Percentiles rank a stretch among this genome's conserved stretches.
phyloP scores from a whole-genome alignment of 441 rosid species.

The Syzygium syzygioides region DNA sequence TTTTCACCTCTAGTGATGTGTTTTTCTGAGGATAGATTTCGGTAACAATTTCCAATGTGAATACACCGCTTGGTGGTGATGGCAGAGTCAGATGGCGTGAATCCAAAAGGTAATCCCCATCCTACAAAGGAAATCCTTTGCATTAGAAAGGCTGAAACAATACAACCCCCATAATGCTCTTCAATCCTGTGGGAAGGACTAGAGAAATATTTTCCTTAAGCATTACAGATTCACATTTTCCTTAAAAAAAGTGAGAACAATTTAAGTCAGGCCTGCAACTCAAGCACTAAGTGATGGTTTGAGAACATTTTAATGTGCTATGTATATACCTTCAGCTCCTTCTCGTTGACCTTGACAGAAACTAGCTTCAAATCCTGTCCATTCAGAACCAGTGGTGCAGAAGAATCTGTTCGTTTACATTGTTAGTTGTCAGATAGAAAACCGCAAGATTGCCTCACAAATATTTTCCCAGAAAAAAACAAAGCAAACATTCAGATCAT shows the following conservation, averaged over 20 bases:
- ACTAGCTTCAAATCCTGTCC: constrained; percentile 74
- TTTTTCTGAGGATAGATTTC: constrained; percentile 90
- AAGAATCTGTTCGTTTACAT: constrained; percentile 43
- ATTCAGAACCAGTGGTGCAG: constrained; percentile 72
- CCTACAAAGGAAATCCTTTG: constrained; percentile 27
- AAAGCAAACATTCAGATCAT: neutral
- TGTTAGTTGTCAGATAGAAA: constrained; percentile 1
- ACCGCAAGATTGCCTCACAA: neutral
- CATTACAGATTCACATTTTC: neutral
- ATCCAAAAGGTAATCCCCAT: constrained; percentile 54
- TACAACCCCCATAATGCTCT: neutral
- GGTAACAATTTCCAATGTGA: constrained; percentile 69
- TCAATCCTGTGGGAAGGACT: neutral
- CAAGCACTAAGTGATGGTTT: neutral
- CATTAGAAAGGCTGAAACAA: neutral
- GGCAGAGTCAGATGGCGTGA: constrained; percentile 61
- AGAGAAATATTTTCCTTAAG: neutral
- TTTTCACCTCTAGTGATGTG: constrained; percentile 80
- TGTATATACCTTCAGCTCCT: constrained; percentile 59
- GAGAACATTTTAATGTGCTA: neutral
- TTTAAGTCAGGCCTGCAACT: neutral
- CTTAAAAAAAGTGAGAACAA: neutral
- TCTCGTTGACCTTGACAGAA: constrained; percentile 59
- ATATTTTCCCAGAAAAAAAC: neutral
- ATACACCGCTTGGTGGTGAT: constrained; percentile 55